phyloP scores from a whole-genome alignment of 192 early-diverging fungal genomes.

The Chytriomyces sp. region DNA sequence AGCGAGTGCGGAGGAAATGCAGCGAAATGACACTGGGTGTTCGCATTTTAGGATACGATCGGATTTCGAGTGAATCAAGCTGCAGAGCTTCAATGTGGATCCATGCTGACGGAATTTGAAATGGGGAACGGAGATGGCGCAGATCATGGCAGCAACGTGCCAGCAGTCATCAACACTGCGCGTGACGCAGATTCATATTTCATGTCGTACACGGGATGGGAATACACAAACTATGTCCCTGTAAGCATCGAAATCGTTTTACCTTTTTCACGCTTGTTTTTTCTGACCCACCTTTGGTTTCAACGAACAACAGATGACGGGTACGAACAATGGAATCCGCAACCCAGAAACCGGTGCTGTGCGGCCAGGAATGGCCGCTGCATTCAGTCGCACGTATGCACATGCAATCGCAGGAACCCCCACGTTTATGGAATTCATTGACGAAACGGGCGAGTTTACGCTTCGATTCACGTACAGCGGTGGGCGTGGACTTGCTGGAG shows the following conservation, averaged over 20 bases:
- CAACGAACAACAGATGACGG: slow-evolving; percentile 32
- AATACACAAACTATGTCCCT: slow-evolving; percentile 38
- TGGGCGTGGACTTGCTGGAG: background rate
- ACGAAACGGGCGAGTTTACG: slow-evolving; percentile 25
- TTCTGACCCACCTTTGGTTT: no score
- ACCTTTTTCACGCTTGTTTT: no score
- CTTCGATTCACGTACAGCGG: slow-evolving; percentile 25
- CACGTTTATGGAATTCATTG: slow-evolving; percentile 9
- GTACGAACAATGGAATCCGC: slow-evolving; percentile 39
- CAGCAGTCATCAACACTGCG: slow-evolving; percentile 5
- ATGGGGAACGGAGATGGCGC: slow-evolving; percentile 27
- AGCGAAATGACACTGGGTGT: background rate
- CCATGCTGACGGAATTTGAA: slow-evolving; percentile 37
- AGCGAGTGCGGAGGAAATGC: background rate
- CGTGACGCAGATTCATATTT: slow-evolving; percentile 16
- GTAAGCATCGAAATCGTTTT: background rate
- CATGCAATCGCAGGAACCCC: slow-evolving; percentile 30
- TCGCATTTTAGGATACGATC: slow-evolving; percentile 10
- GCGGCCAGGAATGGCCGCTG: slow-evolving; percentile 33
- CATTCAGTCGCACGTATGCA: slow-evolving; percentile 32
- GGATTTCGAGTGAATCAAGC: slow-evolving; percentile 23
- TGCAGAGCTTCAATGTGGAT: slow-evolving; percentile 22
- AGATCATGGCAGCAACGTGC: slow-evolving; percentile 16
- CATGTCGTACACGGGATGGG: slow-evolving; percentile 30
- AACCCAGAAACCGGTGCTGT: slow-evolving; percentile 24